Evolutionary conservation across 1,284 basidiomycete species (phyloP), one percentile per base, ranked within the genome.

Genomic region (Waitea zeae): DNA sequence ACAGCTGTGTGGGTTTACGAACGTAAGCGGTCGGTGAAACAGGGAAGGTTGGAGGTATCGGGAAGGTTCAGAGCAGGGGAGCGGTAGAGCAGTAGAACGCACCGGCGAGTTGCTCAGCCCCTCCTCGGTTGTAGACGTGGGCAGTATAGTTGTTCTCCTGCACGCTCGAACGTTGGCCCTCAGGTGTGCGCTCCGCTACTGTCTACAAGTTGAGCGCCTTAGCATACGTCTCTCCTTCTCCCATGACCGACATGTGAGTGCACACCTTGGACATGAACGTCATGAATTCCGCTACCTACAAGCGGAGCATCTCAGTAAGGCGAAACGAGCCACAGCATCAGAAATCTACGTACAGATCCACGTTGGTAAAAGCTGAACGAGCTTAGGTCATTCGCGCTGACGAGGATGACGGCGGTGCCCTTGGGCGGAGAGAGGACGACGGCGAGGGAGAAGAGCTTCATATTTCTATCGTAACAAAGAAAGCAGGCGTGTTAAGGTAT

Each of bases 81-180:
- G n/a, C n/a, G n/a, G n/a, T n/a, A n/a, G n/a, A n/a, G n/a, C 33
- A 24, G 22, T 24, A 22, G 35, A 7, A 59, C 72, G 34, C 40
- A 83, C 86, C 87, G 45, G 79, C 75, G 24, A 90, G 59, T 46
- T 79, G 70, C 49, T 84, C 80, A 9, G 70, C 59, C n/a, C 77
- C 80, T 31, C 80, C 78, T 12, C 76, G 62, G 45, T 84, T 84
- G 58, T 92, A 95, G 24, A 89, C 86, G 60, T 98, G 90, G 0
- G 90, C 90, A 15, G 77, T 84, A 54, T 97, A 92, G 43, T 70
- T 80, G 57, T 93, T 90, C 63, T 97, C 92, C 54, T 95, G 84
- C 11, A 98, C 79, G 34, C 84, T 92, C 60, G 95, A 89, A 31
- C 92, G 69, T 52, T 88, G 81, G 13, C 86, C 87, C 42, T 74